These are phyloP conservation scores for Herpetomonas tarakana DNA, from an alignment of 208 protist genomes.

Conservation along the genomic window DNA sequence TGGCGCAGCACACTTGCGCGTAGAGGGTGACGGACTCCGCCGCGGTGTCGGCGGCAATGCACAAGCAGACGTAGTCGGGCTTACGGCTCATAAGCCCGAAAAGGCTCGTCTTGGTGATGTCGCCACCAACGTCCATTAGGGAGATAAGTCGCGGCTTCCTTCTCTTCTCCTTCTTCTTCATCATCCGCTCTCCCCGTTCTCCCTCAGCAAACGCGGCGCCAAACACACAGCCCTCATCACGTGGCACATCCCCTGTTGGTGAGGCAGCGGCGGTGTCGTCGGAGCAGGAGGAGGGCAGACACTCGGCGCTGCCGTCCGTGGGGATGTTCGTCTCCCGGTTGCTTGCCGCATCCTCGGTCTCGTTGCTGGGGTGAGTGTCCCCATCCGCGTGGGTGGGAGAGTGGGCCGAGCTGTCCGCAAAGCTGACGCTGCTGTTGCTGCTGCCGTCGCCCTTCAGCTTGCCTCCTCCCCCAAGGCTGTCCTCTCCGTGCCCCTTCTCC, in stretches of 20 bases:
- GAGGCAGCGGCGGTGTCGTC: neutral
- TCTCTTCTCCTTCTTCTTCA: neutral
- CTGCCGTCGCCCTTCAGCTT: too few relatives aligned
- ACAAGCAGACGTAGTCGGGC: slow-evolving; percentile 90
- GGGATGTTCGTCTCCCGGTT: neutral
- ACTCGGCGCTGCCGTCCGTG: slow-evolving; percentile 2
- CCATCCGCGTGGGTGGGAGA: too few relatives aligned
- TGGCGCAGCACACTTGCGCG: slow-evolving; percentile 89
- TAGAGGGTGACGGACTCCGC: slow-evolving; percentile 61
- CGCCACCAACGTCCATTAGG: slow-evolving; percentile 76
- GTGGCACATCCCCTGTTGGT: too few relatives aligned
- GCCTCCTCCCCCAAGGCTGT: too few relatives aligned
- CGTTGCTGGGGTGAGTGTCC: neutral
- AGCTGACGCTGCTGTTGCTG: neutral
- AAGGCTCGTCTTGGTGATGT: slow-evolving; percentile 78
- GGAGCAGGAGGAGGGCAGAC: neutral
- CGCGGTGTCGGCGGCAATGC: slow-evolving; percentile 46
- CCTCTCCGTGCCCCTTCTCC: neutral
- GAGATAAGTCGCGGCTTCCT: slow-evolving; percentile 25
- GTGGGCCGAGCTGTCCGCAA: too few relatives aligned
- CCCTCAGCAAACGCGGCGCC: too few relatives aligned
- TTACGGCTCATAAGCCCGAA: slow-evolving; percentile 92
- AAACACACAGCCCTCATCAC: too few relatives aligned
- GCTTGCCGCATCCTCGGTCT: neutral
- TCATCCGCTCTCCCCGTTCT: neutral